phyloP scores from a whole-genome alignment of 2,329 filamentous ascomycete genomes.

The Aspergillus thermomutatus region DNA sequence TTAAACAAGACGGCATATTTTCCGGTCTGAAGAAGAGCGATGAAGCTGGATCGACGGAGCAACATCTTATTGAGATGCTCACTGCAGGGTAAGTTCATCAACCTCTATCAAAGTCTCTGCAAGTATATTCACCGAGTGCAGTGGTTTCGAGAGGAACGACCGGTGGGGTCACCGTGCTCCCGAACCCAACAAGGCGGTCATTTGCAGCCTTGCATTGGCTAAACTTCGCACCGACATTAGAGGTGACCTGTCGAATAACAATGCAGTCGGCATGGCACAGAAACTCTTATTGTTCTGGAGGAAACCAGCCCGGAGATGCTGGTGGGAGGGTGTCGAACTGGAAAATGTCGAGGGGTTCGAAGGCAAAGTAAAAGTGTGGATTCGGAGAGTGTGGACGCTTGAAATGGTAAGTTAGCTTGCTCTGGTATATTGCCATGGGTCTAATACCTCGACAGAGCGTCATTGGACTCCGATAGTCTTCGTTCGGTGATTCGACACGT shows the following conservation, averaged over 20 bases:
- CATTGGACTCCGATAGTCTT: slow-evolving; percentile 66
- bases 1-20: slow-evolving; percentile 92
- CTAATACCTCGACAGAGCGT: slow-evolving; percentile 59
- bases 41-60: slow-evolving; percentile 92
- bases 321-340: slow-evolving; percentile 98
- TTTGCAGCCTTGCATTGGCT: slow-evolving; percentile 92
- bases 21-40: slow-evolving; percentile 92
- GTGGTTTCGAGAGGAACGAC: slow-evolving; percentile 95
- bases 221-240: slow-evolving; percentile 87
- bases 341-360: slow-evolving; percentile 85
- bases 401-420: slow-evolving; percentile 66
- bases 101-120: background rate
- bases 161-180: slow-evolving; percentile 94
- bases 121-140: slow-evolving; percentile 35
- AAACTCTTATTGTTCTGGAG: slow-evolving; percentile 97
- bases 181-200: slow-evolving; percentile 96
- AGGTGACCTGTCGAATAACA: slow-evolving; percentile 69
- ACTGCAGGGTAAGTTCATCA: slow-evolving; percentile 76
- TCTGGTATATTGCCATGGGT: background rate
- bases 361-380: slow-evolving; percentile 95
- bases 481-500: slow-evolving; percentile 11
- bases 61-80: slow-evolving; percentile 98
- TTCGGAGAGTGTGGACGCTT: slow-evolving; percentile 93
- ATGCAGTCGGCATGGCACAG: slow-evolving; percentile 94
- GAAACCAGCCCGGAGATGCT: slow-evolving; percentile 92